Percentiles rank a stretch among this genome's conserved stretches.
Conservation (phyloP, 108 stramenopile genomes). For the Conticribra guillardii region DNA sequence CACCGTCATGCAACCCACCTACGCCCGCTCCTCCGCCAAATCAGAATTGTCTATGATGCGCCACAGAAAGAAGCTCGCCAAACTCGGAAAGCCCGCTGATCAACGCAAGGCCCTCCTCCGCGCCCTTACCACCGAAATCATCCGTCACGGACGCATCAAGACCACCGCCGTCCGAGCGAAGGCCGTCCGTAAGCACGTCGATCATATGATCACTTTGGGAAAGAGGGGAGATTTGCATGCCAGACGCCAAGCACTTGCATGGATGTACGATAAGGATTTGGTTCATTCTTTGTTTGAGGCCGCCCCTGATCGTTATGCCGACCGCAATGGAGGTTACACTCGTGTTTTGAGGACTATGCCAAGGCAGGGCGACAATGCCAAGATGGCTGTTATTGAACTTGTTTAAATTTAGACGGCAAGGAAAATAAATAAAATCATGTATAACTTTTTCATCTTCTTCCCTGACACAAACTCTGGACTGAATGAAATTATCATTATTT, state of each 20-base stretch:
- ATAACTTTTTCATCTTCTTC: background rate
- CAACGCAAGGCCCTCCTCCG: constrained; percentile 98
- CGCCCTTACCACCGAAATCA: constrained; percentile 94
- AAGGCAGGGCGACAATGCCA: constrained; percentile 95
- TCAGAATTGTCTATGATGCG: constrained; percentile 65
- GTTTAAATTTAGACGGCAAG: constrained; percentile 61
- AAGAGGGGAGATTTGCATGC: constrained; percentile 95
- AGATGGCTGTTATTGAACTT: constrained; percentile 97
- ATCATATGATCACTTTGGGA: constrained; percentile 95
- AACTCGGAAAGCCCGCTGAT: constrained; percentile 93
- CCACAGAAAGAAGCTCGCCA: constrained; percentile 82
- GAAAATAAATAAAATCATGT: constrained; percentile 11
- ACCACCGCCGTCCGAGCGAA: constrained; percentile 93
- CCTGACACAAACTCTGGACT: background rate
- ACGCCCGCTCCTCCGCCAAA: constrained; percentile 29
- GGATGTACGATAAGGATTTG: constrained; percentile 97
- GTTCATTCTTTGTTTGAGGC: constrained; percentile 96
- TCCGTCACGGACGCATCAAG: constrained; percentile 97
- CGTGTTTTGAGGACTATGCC: constrained; percentile 93
- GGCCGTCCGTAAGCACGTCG: constrained; percentile 94
- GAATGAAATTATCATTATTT: too few relatives aligned
- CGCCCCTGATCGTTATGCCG: constrained; percentile 92
- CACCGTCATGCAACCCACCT: constrained; percentile 19
- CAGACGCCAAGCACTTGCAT: constrained; percentile 92
- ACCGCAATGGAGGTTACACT: constrained; percentile 90